Evolutionary conservation across 2,329 filamentous ascomycete genomes (phyloP), one percentile per base, ranked within the genome.

Genomic region (Akanthomyces muscarius): DNA sequence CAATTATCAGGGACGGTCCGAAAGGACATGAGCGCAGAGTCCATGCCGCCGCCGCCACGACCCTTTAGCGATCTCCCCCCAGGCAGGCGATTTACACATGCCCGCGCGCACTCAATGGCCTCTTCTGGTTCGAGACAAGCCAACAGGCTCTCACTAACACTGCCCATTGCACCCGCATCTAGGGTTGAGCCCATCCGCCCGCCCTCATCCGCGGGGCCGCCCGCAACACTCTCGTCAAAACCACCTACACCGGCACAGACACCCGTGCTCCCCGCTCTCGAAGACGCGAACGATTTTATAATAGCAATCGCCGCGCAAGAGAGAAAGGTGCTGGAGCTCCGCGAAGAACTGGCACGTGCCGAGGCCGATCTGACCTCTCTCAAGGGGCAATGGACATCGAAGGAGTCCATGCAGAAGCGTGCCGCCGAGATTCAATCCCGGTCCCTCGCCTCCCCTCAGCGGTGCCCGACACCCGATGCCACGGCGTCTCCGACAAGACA

Each of bases 251-350:
- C 84, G 2, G 69, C 76, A 48, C 79, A 84, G 53, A 75, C 76
- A 2, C 76, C 80, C 0, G 72, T 69, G 8, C 62, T 79, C 33
- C 70, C 74, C 47, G 79, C 79, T 1, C 82, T 83, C 1, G 75
- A 78, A 44, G 86, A 88, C 65, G 79, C 85, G 58, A 84, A 83
- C 70, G 82, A 88, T 57, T 90, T 97, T 70, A 87, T 99, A 67
- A 93, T 92, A 65, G 90, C 93, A 63, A 89, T 99, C 70, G 95
- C 95, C 51, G 88, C 91, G 16, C 93, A 98, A 77, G 95, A 99
- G 78, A 85, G 95, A 63, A 88, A 87, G 68, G 94, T 99, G 1
- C 78, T 99, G 63, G 95, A 98, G 76, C 80, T 99, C 59, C 89
- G 88, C 64, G 95, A 99, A 74, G 94, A 98, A 75, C 80, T 99